These are phyloP conservation scores for Deakozyma indianensis DNA, from an alignment of 805 yeast genomes.

Conservation along the genomic window DNA sequence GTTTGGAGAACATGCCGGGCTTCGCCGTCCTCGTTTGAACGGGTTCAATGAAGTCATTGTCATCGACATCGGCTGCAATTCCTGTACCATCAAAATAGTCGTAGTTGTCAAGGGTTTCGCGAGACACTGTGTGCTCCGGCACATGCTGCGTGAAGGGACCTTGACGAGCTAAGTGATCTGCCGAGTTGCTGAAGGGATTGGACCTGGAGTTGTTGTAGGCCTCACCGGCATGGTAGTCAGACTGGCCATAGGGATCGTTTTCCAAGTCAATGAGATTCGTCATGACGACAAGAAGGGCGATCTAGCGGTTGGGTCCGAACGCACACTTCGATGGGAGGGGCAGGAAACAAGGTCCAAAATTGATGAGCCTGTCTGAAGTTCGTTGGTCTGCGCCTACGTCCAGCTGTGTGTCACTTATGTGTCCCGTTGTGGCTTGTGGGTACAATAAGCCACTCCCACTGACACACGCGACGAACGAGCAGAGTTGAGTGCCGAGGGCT, in stretches of 20 bases:
- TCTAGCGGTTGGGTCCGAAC: no score
- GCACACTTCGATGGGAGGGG: no score
- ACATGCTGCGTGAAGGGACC: neutral
- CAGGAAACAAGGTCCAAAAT: no score
- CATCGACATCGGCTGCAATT: conserved; percentile 9
- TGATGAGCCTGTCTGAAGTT: no score
- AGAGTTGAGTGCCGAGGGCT: no score
- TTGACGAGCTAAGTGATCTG: neutral
- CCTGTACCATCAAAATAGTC: conserved; percentile 11
- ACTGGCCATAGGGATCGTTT: conserved; percentile 1
- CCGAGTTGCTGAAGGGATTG: neutral
- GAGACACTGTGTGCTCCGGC: neutral
- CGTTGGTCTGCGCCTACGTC: no score
- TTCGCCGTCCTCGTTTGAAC: neutral
- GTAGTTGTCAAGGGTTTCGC: conserved; percentile 2
- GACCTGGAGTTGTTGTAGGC: neutral
- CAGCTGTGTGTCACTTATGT: no score
- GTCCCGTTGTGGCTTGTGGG: no score
- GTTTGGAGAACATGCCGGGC: conserved; percentile 12
- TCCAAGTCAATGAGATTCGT: conserved; percentile 1
- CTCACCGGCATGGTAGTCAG: neutral
- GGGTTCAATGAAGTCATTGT: conserved; percentile 7
- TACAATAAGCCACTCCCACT: no score
- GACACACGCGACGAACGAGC: no score
- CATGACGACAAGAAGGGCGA: no score